Conservation (phyloP, 345 rosid species). For the Gossypium raimondii region DNA sequence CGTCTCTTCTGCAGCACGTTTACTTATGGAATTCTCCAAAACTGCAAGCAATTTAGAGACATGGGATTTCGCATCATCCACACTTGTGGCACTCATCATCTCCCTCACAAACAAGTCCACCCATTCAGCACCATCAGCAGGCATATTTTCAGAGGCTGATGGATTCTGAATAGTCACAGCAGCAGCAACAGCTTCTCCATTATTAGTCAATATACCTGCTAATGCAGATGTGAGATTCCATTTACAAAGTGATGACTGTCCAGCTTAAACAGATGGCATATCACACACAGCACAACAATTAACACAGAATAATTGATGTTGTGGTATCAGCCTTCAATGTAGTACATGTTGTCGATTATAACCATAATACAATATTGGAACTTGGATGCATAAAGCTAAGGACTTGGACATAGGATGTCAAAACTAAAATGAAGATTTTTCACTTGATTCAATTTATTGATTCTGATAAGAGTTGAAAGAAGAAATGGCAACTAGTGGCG, state of each 20-base stretch:
- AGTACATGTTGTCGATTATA: neutral
- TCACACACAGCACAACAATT: neutral
- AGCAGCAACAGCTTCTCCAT: constrained; percentile 25
- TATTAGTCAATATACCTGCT: constrained; percentile 23
- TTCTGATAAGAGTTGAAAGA: neutral
- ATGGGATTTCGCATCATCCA: constrained; percentile 74
- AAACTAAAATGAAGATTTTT: neutral
- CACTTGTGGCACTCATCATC: constrained; percentile 46
- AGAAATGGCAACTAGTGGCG: neutral
- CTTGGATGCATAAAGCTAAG: neutral
- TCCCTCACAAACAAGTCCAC: constrained; percentile 74
- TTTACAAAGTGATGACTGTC: neutral
- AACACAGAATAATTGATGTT: neutral
- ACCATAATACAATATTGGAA: neutral
- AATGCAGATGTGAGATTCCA: neutral
- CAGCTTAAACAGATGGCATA: neutral
- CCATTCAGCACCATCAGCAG: constrained; percentile 66
- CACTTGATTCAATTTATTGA: neutral
- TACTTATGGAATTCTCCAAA: constrained; percentile 63
- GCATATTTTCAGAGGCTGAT: constrained; percentile 27
- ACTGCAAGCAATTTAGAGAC: constrained; percentile 57
- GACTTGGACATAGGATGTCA: neutral
- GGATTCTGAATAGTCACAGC: constrained; percentile 21
- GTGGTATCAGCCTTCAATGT: neutral
- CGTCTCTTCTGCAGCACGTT: constrained; percentile 43